phyloP scores from a whole-genome alignment of 495 filamentous ascomycete species.

The Penicillium cinerascens region DNA sequence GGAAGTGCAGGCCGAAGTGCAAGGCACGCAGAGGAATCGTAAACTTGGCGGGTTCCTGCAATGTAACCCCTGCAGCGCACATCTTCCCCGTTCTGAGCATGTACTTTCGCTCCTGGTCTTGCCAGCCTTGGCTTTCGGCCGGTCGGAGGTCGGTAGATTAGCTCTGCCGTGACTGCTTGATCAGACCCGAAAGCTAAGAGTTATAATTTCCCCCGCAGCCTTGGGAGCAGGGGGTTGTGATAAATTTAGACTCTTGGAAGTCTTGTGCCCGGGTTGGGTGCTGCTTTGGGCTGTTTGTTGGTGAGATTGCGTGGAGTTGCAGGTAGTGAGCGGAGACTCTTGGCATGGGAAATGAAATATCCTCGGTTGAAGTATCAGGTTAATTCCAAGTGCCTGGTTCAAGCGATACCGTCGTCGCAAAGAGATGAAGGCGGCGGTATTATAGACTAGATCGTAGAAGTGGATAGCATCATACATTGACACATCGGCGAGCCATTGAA shows the following conservation, averaged over 20 bases:
- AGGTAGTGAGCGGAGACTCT: slow-evolving; percentile 2
- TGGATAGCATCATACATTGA: not conserved
- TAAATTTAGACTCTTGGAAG: not conserved
- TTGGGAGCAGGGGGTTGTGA: not conserved
- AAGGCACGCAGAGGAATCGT: not conserved
- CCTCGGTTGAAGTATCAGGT: not conserved
- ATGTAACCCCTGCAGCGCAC: not conserved
- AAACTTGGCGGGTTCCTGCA: not conserved
- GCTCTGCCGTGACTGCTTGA: not conserved
- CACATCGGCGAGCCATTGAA: slow-evolving; percentile 13
- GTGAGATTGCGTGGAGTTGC: not conserved
- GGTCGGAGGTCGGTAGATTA: not conserved
- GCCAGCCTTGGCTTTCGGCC: not conserved
- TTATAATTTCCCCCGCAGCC: not conserved
- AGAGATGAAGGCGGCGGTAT: not conserved
- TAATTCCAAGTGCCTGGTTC: not conserved
- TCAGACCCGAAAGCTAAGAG: slow-evolving; percentile 4
- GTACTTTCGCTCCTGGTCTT: not conserved
- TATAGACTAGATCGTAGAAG: no score
- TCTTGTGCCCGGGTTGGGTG: slow-evolving; percentile 1
- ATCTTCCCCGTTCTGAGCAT: slow-evolving; percentile 8
- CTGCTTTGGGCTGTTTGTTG: not conserved
- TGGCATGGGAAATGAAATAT: slow-evolving; percentile 5
- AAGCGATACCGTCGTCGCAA: no score
- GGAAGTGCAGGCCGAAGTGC: not conserved